A percentile compares a stretch with the other conserved stretches of the same genome.
phyloP scores from a whole-genome alignment of 2,329 filamentous ascomycete genomes.

The Trichoderma pleuroti region DNA sequence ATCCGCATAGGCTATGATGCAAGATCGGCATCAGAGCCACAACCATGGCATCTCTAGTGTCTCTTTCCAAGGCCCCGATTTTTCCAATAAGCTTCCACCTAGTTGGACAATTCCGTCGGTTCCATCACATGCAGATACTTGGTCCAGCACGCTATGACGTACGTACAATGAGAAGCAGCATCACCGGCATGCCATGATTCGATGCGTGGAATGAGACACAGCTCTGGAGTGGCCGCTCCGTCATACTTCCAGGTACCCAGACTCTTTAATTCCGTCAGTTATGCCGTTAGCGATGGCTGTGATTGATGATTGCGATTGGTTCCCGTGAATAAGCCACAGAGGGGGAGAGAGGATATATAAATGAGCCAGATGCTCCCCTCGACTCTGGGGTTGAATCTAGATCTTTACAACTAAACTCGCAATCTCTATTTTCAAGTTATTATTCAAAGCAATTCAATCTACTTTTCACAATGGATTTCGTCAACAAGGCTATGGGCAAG shows the following conservation, averaged over 20 bases:
- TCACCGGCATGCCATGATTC: not conserved
- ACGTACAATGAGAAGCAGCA: not conserved
- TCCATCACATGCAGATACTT: not conserved
- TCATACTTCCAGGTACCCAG: not conserved
- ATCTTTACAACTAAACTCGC: not conserved
- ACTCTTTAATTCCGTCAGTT: not conserved
- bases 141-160: not conserved
- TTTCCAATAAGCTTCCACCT: constrained; percentile 1
- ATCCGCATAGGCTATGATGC: constrained; percentile 12
- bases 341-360: not conserved
- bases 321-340: not conserved
- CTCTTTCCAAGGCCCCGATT: not conserved
- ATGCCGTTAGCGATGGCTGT: constrained; percentile 1
- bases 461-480: constrained; percentile 34
- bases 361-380: not conserved
- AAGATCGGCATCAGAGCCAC: constrained; percentile 13
- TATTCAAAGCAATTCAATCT: not conserved
- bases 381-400: not conserved
- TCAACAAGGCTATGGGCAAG: constrained; percentile 34
- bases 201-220: not conserved
- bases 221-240: not conserved
- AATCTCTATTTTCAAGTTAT: not conserved
- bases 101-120: not conserved
- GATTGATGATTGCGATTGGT: not conserved
- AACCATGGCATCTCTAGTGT: not conserved